phyloP scores from a whole-genome alignment of 2,329 filamentous ascomycete genomes.

The Beauveria pseudobassiana region DNA sequence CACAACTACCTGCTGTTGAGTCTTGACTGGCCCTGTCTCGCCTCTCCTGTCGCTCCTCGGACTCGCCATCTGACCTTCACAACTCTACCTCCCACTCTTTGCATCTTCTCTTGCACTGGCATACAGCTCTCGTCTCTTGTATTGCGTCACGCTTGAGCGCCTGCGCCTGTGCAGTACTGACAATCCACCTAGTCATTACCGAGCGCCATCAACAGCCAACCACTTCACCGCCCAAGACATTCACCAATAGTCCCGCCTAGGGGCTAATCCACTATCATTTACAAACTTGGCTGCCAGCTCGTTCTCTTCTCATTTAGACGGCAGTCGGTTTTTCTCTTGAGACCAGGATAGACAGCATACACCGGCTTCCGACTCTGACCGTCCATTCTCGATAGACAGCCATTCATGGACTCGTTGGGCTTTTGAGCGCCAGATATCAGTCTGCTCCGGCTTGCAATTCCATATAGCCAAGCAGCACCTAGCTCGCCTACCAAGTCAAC shows the following conservation, averaged over 20 bases:
- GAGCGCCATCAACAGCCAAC: background rate
- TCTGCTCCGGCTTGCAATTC: background rate
- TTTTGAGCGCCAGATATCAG: background rate
- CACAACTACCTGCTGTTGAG: background rate
- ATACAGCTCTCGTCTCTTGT: too few species aligned
- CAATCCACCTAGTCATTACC: background rate
- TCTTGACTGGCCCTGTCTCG: background rate
- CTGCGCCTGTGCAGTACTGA: background rate
- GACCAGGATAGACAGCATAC: background rate
- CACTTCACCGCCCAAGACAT: slow-evolving; percentile 10
- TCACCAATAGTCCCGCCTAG: slow-evolving; percentile 1
- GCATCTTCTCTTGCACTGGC: background rate
- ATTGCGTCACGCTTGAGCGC: background rate
- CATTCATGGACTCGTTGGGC: slow-evolving; percentile 4
- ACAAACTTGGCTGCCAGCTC: background rate
- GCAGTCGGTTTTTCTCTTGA: background rate
- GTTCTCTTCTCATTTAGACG: background rate
- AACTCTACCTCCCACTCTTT: background rate
- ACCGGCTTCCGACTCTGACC: background rate
- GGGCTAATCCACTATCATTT: background rate
- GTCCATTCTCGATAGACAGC: background rate
- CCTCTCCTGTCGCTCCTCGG: background rate
- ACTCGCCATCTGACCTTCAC: background rate
- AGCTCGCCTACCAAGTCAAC: background rate
- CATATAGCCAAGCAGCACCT: background rate